A percentile compares a stretch with the other conserved stretches of the same genome.
Conservation (phyloP, 176 grass and related monocot species). For the Typha latifolia region DNA sequence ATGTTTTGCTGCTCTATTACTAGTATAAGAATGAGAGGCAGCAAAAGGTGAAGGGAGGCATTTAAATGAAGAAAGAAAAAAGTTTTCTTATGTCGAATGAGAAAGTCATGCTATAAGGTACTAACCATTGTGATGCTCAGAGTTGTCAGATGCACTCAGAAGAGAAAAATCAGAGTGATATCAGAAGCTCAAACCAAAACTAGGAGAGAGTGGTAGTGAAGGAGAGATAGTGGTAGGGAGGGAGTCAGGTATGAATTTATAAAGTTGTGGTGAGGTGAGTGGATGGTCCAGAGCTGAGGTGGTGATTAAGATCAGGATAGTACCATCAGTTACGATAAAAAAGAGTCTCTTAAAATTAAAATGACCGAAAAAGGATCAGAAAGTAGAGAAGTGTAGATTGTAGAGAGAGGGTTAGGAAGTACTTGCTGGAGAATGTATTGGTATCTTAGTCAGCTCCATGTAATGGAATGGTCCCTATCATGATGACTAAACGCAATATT, state of each 20-base stretch:
- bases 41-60: not conserved
- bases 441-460: constrained; percentile 60
- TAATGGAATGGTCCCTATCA: constrained; percentile 29
- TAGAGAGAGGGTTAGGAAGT: constrained; percentile 13
- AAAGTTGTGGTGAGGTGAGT: constrained; percentile 23
- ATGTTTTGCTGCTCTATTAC: not conserved
- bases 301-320: constrained; percentile 2
- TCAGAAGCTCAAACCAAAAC: constrained; percentile 11
- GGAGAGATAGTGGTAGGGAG: constrained; percentile 9
- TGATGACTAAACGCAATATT: constrained; percentile 15
- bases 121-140: constrained; percentile 31
- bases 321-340: not conserved
- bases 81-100: not conserved
- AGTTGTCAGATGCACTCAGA: not conserved
- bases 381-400: not conserved
- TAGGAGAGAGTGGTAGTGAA: constrained; percentile 6
- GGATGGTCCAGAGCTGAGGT: constrained; percentile 23
- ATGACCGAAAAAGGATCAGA: not conserved
- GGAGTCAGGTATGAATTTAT: constrained; percentile 46
- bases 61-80: not conserved
- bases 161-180: constrained; percentile 3
- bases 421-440: constrained; percentile 42
- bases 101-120: not conserved
- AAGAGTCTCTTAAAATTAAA: not conserved
- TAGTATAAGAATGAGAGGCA: not conserved